Base-by-base conservation (phyloP, 1,284 basidiomycete genomes). In the Trametes pubescens region DNA sequence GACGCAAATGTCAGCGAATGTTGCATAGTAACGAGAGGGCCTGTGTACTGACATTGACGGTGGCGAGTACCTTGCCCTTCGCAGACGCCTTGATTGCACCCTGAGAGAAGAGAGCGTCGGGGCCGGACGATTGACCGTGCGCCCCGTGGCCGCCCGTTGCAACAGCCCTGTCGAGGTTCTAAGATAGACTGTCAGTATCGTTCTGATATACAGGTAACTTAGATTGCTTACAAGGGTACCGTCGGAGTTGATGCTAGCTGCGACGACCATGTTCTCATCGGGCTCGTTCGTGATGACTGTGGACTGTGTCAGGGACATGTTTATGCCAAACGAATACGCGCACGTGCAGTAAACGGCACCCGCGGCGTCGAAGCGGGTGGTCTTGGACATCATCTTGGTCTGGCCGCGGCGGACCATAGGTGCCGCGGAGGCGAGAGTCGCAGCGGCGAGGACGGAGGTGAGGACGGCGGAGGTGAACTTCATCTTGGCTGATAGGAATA, bases 31-130 rank as follows among this genome's bases (percentile, higher is more conserved):
- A 10, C 7, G 10, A 3, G 8, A n/a, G 3, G 6, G 3, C 7
- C 18, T 16, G 5, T 53, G 9, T 34, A 74, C 78, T 54, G 48
- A 82, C 81, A 62, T 84, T 84, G 34, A 82, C 80, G 5, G 80
- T 75, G 18, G 79, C 82, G 16, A 84, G 75, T 34, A 82, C 73
- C 47, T 79, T 76, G 22, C 75, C 73, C 9, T 70, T 71, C n/a
- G 76, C 74, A 34, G 79, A 81, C 3, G 77, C 79, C 66, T 82
- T 81, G 63, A 84, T 72, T 16, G 79, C 71, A 22, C 81, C 82
- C 43, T 84, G 83, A 7, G 79, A 80, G 76, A 84, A 83, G 35
- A 84, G 69, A 16, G 78, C 72, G 64, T 86, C 83, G 14, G 82
- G 80, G 0, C 79, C 80, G 32, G 63, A 73, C n/a, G 73, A 70